Base-by-base conservation (phyloP, 108 stramenopile genomes). In the Seminavis robusta region DNA sequence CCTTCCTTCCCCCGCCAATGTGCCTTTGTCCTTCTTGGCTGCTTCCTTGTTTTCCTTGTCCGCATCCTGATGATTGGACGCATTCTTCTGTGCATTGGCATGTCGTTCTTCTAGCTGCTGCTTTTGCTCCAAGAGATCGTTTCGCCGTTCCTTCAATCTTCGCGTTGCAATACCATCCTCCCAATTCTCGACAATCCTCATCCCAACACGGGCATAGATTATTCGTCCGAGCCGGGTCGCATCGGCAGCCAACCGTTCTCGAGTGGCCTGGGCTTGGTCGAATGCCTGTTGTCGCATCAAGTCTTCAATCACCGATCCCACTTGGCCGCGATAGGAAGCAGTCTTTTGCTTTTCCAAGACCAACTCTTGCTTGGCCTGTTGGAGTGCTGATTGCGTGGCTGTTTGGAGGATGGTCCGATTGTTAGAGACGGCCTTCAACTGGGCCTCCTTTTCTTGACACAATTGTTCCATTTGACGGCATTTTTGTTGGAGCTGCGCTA, bases 201-300 rank as follows among this genome's bases (percentile, higher is more conserved):
- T 62, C 10, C 84, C 86, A 1, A 68, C 79, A 15, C 83, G 67
- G 4, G 74, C 67, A 36, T 65, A 72, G 16, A 86, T 73, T 31
- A 89, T 67, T 37, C 78, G 63, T 37, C 92, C 92, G 50, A 94
- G 46, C 15, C 92, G 73, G 6, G 88, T 84, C 17, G 88, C 92
- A 64, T 94, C 83, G 23, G 74, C 67, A 0, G 86, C 81, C 55
- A 94, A 44, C 29, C 57, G 66, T 44, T 78, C 84, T 21, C 88
- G 71, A 9, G 81, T 40, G 25, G 84, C 79, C 31, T 62, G 67
- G 10, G 76, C 78, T 39, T 70, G 64, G 7, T 62, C 81, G 31
- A 67, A 69, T 19, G 76, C 78, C 40, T 78, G 67, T n/a, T 74
- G 58, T n/a, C 81, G 67, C 1, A 90, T 48, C 13, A 78, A 46